Conservation (phyloP, 169 alveolate genomes). For the Eimeria sp. region DNA sequence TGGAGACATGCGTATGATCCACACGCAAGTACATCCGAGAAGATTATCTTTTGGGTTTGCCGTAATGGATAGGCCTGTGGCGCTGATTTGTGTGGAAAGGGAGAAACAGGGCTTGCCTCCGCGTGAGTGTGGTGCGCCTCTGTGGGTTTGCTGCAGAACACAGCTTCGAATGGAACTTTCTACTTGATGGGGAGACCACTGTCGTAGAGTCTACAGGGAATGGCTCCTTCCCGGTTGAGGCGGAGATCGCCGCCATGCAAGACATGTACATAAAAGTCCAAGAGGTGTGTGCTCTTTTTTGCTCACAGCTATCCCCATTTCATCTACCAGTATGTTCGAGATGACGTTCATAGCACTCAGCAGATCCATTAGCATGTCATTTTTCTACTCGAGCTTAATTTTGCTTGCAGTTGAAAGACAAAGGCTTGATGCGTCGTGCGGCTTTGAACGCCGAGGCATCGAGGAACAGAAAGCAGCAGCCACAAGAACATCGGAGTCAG, state of each 20-base stretch:
- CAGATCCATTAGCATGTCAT: neutral
- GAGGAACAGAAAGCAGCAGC: slow-evolving; percentile 66
- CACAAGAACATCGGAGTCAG: slow-evolving; percentile 65
- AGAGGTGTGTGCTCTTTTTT: slow-evolving; percentile 40
- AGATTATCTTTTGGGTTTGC: neutral
- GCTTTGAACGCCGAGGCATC: slow-evolving; percentile 70
- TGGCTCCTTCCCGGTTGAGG: slow-evolving; percentile 60
- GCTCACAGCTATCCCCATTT: neutral
- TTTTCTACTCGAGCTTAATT: neutral
- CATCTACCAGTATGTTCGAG: neutral
- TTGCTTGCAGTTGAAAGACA: slow-evolving; percentile 54
- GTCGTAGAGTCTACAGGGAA: slow-evolving; percentile 69
- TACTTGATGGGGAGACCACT: slow-evolving; percentile 68
- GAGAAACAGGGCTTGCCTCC: neutral
- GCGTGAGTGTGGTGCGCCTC: neutral
- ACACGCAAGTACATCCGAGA: neutral
- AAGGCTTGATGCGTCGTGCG: slow-evolving; percentile 60
- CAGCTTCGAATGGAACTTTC: slow-evolving; percentile 78
- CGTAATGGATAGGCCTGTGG: neutral
- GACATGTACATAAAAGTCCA: slow-evolving; percentile 79
- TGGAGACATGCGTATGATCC: neutral
- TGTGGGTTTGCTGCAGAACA: slow-evolving; percentile 67
- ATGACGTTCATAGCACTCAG: neutral
- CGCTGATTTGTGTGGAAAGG: neutral
- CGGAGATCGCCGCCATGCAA: slow-evolving; percentile 83